Evolutionary conservation across 75 land plant genomes (phyloP).

Genomic region (Larix kaempferi): DNA sequence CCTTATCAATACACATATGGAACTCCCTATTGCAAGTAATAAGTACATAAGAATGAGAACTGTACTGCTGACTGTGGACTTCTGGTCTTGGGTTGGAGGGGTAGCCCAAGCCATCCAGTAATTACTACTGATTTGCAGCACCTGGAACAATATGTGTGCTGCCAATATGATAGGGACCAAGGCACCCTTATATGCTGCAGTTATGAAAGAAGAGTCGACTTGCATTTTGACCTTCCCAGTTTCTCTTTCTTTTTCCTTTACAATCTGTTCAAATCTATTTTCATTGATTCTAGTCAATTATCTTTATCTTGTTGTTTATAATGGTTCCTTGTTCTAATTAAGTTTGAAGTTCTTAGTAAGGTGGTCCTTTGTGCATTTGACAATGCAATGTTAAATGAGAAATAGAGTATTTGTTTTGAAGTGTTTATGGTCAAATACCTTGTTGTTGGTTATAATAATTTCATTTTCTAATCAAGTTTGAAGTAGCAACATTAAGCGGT

Average conservation of each 20-base stretch:
- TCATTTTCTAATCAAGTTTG: no score
- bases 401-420: no score
- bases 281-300: neutral
- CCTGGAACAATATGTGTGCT: slow-evolving; percentile 62
- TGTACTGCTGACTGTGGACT: slow-evolving; percentile 21
- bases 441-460: no score
- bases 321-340: no score
- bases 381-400: no score
- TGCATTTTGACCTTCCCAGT: slow-evolving; percentile 52
- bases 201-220: slow-evolving; percentile 63
- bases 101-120: slow-evolving; percentile 91
- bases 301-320: no score
- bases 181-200: slow-evolving; percentile 66
- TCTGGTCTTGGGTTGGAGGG: slow-evolving; percentile 15
- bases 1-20: slow-evolving; percentile 53
- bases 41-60: slow-evolving; percentile 48
- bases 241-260: slow-evolving; percentile 61
- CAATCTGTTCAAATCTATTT: slow-evolving; percentile 16
- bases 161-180: slow-evolving; percentile 74
- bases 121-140: slow-evolving; percentile 71
- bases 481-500: no score
- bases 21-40: slow-evolving; percentile 47
- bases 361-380: no score
- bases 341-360: no score
- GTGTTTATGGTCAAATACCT: no score